These are phyloP conservation scores for Candolleomyces eurysporus DNA, from an alignment of 768 basidiomycete species.

Conservation along the genomic window DNA sequence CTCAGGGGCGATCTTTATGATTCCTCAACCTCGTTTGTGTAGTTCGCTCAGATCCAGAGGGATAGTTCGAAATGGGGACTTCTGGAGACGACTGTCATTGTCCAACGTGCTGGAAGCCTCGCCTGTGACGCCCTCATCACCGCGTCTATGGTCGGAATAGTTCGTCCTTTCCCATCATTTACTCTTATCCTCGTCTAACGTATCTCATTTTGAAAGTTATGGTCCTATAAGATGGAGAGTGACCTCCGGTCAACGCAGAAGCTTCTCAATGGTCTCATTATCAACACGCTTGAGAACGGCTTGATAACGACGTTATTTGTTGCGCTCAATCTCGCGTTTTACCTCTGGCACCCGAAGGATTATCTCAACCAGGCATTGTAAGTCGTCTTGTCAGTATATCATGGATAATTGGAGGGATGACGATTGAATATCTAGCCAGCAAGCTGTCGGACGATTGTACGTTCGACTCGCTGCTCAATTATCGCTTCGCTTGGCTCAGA, in stretches of 20 bases:
- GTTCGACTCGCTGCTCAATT: no score
- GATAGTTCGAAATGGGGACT: not conserved
- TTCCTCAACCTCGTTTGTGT: not conserved
- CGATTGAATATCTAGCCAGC: not conserved
- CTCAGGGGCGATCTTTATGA: not conserved
- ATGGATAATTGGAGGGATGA: not conserved
- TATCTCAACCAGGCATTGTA: not conserved
- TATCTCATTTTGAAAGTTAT: not conserved
- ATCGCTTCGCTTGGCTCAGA: no score
- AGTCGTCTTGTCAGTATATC: not conserved
- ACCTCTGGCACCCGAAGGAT: not conserved
- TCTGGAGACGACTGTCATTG: not conserved
- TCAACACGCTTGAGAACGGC: not conserved
- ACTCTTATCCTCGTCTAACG: not conserved
- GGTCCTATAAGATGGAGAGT: not conserved
- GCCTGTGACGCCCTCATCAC: not conserved
- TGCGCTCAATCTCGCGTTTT: not conserved
- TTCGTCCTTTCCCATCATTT: not conserved
- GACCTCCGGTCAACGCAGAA: not conserved
- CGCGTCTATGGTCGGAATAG: not conserved
- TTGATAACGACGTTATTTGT: not conserved
- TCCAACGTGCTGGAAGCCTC: not conserved
- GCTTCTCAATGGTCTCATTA: not conserved
- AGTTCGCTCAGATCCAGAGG: not conserved
- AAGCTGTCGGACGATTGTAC: not conserved